phyloP scores from a whole-genome alignment of 2,329 filamentous ascomycete species.

The Chalaropsis thielavioides region DNA sequence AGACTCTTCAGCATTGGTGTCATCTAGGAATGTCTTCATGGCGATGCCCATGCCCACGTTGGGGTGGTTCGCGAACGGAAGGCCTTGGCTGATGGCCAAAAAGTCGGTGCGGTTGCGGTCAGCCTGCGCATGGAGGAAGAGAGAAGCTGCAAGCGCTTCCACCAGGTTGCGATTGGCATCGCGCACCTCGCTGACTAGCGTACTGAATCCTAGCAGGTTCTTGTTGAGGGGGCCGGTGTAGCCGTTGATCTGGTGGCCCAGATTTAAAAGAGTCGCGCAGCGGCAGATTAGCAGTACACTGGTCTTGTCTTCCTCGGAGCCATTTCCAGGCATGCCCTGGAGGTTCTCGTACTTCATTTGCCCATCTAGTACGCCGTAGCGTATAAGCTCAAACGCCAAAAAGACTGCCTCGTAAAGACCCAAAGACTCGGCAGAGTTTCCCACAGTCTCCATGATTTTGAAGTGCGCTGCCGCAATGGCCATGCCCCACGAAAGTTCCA shows the following conservation, averaged over 20 bases:
- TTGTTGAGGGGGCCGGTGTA: slow-evolving; percentile 92
- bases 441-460: slow-evolving; percentile 40
- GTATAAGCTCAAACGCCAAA: slow-evolving; percentile 71
- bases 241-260: slow-evolving; percentile 71
- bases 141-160: slow-evolving; percentile 65
- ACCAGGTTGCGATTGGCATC: slow-evolving; percentile 67
- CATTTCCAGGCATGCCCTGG: slow-evolving; percentile 41
- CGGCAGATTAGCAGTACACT: slow-evolving; percentile 74
- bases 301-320: slow-evolving; percentile 56
- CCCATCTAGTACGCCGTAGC: slow-evolving; percentile 61
- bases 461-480: slow-evolving; percentile 58
- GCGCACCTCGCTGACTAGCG: slow-evolving; percentile 65
- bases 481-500: slow-evolving; percentile 67
- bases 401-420: slow-evolving; percentile 63
- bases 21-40: slow-evolving; percentile 65
- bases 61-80: slow-evolving; percentile 55
- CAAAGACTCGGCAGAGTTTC: slow-evolving; percentile 30
- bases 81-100: slow-evolving; percentile 55
- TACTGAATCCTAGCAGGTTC: slow-evolving; percentile 74
- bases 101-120: slow-evolving; percentile 54
- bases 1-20: slow-evolving; percentile 41
- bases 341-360: slow-evolving; percentile 43
- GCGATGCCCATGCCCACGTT: slow-evolving; percentile 67
- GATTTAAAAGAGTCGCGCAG: slow-evolving; percentile 65
- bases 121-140: slow-evolving; percentile 70